phyloP scores from a whole-genome alignment of 202 grass and related monocot genomes.

The Hordeum pubiflorum region DNA sequence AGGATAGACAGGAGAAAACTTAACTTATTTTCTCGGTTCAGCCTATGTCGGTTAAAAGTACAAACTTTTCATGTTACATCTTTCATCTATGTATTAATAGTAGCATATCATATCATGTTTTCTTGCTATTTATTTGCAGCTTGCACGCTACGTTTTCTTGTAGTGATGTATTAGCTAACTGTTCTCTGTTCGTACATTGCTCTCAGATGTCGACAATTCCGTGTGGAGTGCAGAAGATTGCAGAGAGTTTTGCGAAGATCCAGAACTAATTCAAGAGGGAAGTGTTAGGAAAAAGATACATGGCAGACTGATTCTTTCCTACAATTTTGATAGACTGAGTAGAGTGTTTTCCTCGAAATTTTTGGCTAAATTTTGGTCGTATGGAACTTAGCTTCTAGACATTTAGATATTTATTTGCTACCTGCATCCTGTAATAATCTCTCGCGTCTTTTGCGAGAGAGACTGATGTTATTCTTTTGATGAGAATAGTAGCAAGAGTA shows the following conservation, averaged over 20 bases:
- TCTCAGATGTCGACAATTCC: conserved; percentile 30
- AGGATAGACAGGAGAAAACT: neutral
- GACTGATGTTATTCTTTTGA: conserved; percentile 40
- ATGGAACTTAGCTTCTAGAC: conserved; percentile 22
- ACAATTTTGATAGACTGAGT: conserved; percentile 53
- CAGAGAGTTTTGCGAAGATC: conserved; percentile 33
- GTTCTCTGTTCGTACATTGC: neutral
- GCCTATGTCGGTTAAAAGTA: neutral
- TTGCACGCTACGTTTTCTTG: neutral
- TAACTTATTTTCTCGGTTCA: neutral
- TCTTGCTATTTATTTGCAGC: conserved; percentile 23
- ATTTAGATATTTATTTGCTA: conserved; percentile 12
- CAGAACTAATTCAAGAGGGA: conserved; percentile 26
- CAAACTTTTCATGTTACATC: neutral
- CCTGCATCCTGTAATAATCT: conserved; percentile 28
- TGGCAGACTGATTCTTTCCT: conserved; percentile 35
- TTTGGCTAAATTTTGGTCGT: conserved; percentile 24
- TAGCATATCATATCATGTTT: neutral
- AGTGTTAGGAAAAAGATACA: conserved; percentile 24
- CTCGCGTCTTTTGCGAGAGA: conserved; percentile 17
- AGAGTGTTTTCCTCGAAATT: conserved; percentile 9
- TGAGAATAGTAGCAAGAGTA: conserved; percentile 29
- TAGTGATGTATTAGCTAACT: conserved; percentile 2
- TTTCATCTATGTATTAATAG: neutral
- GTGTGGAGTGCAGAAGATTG: conserved; percentile 32